Conservation (phyloP, 805 yeast species). For the Myxozyma geophila region DNA sequence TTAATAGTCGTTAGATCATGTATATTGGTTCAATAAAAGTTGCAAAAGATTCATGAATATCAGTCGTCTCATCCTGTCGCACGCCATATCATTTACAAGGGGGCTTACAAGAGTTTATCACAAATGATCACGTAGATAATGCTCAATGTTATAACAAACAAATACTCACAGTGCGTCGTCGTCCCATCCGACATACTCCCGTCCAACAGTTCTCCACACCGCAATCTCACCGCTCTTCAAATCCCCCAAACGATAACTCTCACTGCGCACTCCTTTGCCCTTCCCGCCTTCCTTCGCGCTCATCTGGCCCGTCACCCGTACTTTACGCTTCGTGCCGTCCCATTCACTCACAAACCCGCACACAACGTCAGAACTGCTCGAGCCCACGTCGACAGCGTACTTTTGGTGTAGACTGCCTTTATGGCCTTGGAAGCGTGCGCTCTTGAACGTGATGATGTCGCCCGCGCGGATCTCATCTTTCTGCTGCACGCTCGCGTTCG, state of each 20-base stretch:
- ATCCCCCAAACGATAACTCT: slow-evolving; percentile 69
- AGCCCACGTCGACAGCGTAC: slow-evolving; percentile 64
- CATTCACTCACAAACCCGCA: slow-evolving; percentile 63
- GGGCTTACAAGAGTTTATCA: no score
- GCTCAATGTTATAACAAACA: neutral
- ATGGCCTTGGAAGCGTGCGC: slow-evolving; percentile 71
- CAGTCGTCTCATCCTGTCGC: no score
- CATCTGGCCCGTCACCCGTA: slow-evolving; percentile 43
- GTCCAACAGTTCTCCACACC: slow-evolving; percentile 78
- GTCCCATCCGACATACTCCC: slow-evolving; percentile 73
- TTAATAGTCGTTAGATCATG: slow-evolving; percentile 8
- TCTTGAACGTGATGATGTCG: slow-evolving; percentile 74
- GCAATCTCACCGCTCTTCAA: slow-evolving; percentile 78
- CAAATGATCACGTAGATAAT: neutral
- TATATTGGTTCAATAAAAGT: slow-evolving; percentile 16
- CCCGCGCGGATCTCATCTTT: slow-evolving; percentile 76
- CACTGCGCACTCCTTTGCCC: slow-evolving; percentile 61
- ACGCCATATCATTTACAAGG: neutral
- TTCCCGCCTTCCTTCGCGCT: slow-evolving; percentile 41
- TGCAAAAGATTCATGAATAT: slow-evolving; percentile 5
- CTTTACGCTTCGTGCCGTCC: slow-evolving; percentile 66
- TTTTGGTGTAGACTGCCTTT: slow-evolving; percentile 60
- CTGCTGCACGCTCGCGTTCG: slow-evolving; percentile 56
- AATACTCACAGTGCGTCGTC: slow-evolving; percentile 4
- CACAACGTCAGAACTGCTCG: slow-evolving; percentile 1